Evolutionary conservation across 2,329 filamentous ascomycete genomes (phyloP), one percentile per base, ranked within the genome.

Genomic region (Didymella keratinophila): DNA sequence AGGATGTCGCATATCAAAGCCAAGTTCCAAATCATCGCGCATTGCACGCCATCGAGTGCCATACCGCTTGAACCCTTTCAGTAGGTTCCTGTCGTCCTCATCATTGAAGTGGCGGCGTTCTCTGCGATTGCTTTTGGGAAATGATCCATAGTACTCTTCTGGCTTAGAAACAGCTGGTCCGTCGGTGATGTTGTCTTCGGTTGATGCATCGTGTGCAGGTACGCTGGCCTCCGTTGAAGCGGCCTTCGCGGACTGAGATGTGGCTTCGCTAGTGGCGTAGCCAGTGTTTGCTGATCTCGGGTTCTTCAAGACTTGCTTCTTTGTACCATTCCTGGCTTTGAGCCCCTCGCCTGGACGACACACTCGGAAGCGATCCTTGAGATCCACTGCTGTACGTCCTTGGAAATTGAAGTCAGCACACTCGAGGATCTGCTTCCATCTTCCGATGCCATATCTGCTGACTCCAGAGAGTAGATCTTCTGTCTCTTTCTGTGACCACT

Each of bases 401-500:
- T 85, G 80, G 68, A 89, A 89, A 3, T 76, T 77, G 57, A 85
- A 83, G 32, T 86, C 83, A 16, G 82, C 72, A 62, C 84, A 83
- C 3, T 83, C 78, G 25, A 88, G 70, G 18, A 89, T 88, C 62
- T 82, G 83, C 55, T 86, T 88, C 87, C 87, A 89, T 61, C 82
- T 87, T 3, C 87, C 87, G 59, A 88, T 84, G 1, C 86, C 87
- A 65, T 85, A 87, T 61, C 81, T 83, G 36, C 83, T 80, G 9
- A 88, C 86, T 0, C 87, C 87, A 56, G 81, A 78, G 12, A 88
- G 76, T 25, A 89, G 71, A 62, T 84, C 79, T 27, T 78, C 79
- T 0, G 86, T 88, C 71, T 89, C 87, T 61, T 86, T 78, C n/a
- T 87, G 82, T 1, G 83, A 83, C 87, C 87, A 89, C 61, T 81